Base-by-base conservation (phyloP, 768 basidiomycete genomes). In the Termitomyces heimii region DNA sequence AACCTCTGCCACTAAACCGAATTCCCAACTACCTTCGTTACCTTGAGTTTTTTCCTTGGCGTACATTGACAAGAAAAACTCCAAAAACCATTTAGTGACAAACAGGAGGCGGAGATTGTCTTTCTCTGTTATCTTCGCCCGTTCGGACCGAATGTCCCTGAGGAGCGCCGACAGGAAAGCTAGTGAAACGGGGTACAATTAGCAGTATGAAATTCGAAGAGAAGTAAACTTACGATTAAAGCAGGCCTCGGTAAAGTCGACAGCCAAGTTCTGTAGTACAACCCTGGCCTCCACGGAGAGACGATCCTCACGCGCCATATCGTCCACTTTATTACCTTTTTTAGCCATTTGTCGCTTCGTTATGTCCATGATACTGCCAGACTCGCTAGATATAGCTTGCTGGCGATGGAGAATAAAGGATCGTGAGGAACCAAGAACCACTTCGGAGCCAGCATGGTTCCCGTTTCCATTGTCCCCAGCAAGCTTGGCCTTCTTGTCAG, bases 81-180 rank as follows among this genome's bases (percentile, higher is more conserved):
- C 88, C 37, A 97, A 81, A 66, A 96, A 88, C 89, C 96, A 98
- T 57, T 92, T 89, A 5, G 88, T 82, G 42, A 97, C 81, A 68
- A 83, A 92, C 42, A 98, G 78, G 26, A 97, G 77, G 7, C 97
- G 86, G 55, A 95, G 81, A 66, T 95, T 88, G 68, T 98, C 97
- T 64, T 94, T 92, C 66, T 97, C 94, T n/a, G 88, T 87, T 60
- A 99, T 85, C 71, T 95, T 94, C 54, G 88, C 80, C 45, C 94
- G 81, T 71, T 98, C 92, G 58, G 91, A 90, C 57, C 88, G 85
- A 69, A 99, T 98, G 67, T 98, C 97, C 71, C 89, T 95, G 59
- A 98, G 76, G 34, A 98, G 75, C 3, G 84, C 84, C 16, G 83
- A 74, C 49, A 98, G 81, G 73, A 98, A 95, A n/a, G 84, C 94